phyloP scores from a whole-genome alignment of 202 grass and related monocot genomes.

The Panicum virgatum region DNA sequence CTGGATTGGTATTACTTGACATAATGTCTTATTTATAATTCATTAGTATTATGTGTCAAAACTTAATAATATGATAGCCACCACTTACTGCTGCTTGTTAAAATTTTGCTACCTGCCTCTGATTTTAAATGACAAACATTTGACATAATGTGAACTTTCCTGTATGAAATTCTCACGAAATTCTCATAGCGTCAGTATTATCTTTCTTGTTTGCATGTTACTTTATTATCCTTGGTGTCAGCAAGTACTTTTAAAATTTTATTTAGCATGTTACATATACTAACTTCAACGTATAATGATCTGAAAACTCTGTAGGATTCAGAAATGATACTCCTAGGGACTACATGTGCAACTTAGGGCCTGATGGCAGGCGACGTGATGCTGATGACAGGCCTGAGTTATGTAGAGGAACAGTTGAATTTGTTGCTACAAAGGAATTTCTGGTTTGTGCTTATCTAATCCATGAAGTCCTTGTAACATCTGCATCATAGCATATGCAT shows the following conservation, averaged over 20 bases:
- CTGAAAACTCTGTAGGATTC: conserved; percentile 56
- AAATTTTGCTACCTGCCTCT: background rate
- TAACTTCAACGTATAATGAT: background rate
- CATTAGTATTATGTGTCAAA: conserved; percentile 9
- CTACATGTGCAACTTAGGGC: conserved; percentile 94
- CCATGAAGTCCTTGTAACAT: conserved; percentile 17
- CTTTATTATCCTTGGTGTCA: background rate
- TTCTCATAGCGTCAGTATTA: background rate
- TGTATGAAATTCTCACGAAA: background rate
- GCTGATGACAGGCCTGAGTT: conserved; percentile 96
- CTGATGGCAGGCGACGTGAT: conserved; percentile 93
- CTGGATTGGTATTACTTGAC: conserved; percentile 9
- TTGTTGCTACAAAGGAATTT: conserved; percentile 94
- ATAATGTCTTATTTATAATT: conserved; percentile 8
- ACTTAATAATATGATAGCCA: background rate
- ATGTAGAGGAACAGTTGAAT: conserved; percentile 98
- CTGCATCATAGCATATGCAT: background rate
- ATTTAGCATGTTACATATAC: background rate
- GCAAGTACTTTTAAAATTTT: conserved; percentile 3
- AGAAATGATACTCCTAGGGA: conserved; percentile 93
- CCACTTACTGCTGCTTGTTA: background rate
- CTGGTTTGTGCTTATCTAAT: conserved; percentile 62
- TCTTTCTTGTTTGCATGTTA: background rate
- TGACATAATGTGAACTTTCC: background rate
- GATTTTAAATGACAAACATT: background rate